Percentiles rank a stretch among this genome's conserved stretches.
Evolutionary conservation across 768 basidiomycete genomes (phyloP).

Genomic region (Tricholoma saponaceum): DNA sequence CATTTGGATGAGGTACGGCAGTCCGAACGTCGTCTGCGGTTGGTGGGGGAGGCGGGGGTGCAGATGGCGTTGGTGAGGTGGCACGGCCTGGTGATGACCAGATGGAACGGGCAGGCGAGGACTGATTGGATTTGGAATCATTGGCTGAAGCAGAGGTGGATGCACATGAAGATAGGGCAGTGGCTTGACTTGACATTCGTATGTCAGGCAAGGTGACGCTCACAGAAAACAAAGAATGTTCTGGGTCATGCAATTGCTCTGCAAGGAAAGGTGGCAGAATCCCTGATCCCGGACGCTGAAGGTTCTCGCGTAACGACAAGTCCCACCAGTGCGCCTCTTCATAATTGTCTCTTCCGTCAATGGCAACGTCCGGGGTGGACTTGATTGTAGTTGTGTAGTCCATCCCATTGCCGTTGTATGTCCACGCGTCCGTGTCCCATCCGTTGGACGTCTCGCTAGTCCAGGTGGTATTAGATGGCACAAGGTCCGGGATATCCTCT

Average conservation of each 20-base stretch:
- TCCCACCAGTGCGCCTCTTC: constrained; percentile 78
- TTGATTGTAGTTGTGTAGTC: constrained; percentile 18
- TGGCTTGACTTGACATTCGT: constrained; percentile 1
- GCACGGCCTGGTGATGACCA: constrained; percentile 4
- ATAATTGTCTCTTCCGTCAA: constrained; percentile 54
- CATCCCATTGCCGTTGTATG: constrained; percentile 14
- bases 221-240: constrained; percentile 69
- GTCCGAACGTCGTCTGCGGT: constrained; percentile 62
- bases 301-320: constrained; percentile 35
- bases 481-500: constrained; percentile 33
- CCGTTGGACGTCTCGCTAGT: constrained; percentile 5
- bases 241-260: constrained; percentile 64
- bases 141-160: not conserved
- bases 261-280: constrained; percentile 66
- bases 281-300: constrained; percentile 63
- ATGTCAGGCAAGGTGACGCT: constrained; percentile 29
- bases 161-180: not conserved
- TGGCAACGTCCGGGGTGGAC: constrained; percentile 29
- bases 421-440: constrained; percentile 1
- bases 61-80: constrained; percentile 3
- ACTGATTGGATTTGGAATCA: not conserved
- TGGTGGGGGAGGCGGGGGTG: constrained; percentile 26
- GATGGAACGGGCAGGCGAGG: not conserved
- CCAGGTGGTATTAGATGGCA: constrained; percentile 26
- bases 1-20: constrained; percentile 74